Conservation (phyloP, 2,329 filamentous ascomycete genomes). For the Helotiales sp. region DNA sequence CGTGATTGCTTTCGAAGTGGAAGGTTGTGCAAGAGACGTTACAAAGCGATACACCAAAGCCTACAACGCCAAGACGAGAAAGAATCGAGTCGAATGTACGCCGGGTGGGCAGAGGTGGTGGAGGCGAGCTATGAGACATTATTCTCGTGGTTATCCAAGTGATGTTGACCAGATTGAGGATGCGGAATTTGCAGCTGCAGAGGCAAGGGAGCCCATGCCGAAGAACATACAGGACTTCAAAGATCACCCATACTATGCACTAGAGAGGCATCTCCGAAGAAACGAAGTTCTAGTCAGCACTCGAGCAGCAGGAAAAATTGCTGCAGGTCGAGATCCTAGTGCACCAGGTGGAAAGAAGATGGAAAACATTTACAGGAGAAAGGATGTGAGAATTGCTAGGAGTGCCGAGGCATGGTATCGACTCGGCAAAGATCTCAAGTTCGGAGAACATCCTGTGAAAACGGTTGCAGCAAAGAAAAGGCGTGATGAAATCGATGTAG, state of each 20-base stretch:
- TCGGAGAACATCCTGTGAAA: slow-evolving; percentile 80
- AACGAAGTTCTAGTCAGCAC: slow-evolving; percentile 77
- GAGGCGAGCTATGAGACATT: slow-evolving; percentile 51
- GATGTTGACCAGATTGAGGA: slow-evolving; percentile 85
- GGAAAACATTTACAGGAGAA: slow-evolving; percentile 79
- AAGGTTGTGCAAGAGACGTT: slow-evolving; percentile 78
- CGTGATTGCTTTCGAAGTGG: slow-evolving; percentile 80
- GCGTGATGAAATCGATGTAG: slow-evolving; percentile 40
- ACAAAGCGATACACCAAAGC: slow-evolving; percentile 85
- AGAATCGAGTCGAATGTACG: slow-evolving; percentile 70
- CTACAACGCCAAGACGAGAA: slow-evolving; percentile 87
- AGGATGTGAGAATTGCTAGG: slow-evolving; percentile 75
- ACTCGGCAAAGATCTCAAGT: slow-evolving; percentile 75
- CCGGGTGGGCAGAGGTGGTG: slow-evolving; percentile 54
- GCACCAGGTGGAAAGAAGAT: slow-evolving; percentile 42
- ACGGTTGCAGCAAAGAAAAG: slow-evolving; percentile 54
- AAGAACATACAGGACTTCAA: slow-evolving; percentile 86
- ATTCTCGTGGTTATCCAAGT: slow-evolving; percentile 42
- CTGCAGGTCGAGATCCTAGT: slow-evolving; percentile 56
- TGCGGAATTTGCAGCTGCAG: slow-evolving; percentile 68
- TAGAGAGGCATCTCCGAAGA: slow-evolving; percentile 80
- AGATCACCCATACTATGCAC: slow-evolving; percentile 77
- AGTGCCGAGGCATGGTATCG: slow-evolving; percentile 91
- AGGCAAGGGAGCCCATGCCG: slow-evolving; percentile 80
- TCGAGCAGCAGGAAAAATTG: slow-evolving; percentile 74